Base-by-base conservation (phyloP, 352 stramenopile species). In the Globisporangium sylvaticum region DNA sequence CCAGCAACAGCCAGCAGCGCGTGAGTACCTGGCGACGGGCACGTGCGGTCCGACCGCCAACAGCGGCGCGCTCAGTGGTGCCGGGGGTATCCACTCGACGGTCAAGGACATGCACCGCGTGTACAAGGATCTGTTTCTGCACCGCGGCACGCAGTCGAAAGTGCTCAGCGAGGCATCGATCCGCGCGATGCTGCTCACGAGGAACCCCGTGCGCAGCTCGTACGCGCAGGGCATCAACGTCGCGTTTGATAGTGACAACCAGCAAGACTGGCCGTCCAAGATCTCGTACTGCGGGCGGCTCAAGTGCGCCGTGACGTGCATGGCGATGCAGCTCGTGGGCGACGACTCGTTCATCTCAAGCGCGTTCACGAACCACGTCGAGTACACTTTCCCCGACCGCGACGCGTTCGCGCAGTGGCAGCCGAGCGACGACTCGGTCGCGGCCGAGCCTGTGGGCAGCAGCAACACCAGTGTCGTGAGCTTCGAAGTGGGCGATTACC, bases 121-220 rank as follows among this genome's bases (percentile, higher is more conserved):
- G 57, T 90, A 87, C 65, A 69, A 74, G n/a, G 82, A 90, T 53
- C 70, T 90, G 3, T 88, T 90, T 27, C 68, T 81, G 32, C 63
- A 72, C 7, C 73, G 67, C 18, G 82, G 80, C 0, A 55, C 42
- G 10, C 37, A 75, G 1, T 90, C 80, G 1, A 86, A 80, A 42
- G 67, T 90, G 10, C 70, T 90, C 15, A 72, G 65, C 9, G 46
- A 58, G 2, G 66, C 53, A 12, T 89, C 82, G 34, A 78, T 90
- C 37, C 70, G 63, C 6, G 64, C 78, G 52, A 74, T 90, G 25
- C 34, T 89, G 14, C 60, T 73, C n/a, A 80, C 69, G 50, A 70
- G 74, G 9, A 89, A 88, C 54, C 73, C 77, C 0, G 58, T 68
- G 9, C 75, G 70, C 9, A 66, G 61, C 2, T 37, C 62, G 12